Evolutionary conservation across 2,329 filamentous ascomycete species (phyloP).

Genomic region (Stachybotrys echinatus): DNA sequence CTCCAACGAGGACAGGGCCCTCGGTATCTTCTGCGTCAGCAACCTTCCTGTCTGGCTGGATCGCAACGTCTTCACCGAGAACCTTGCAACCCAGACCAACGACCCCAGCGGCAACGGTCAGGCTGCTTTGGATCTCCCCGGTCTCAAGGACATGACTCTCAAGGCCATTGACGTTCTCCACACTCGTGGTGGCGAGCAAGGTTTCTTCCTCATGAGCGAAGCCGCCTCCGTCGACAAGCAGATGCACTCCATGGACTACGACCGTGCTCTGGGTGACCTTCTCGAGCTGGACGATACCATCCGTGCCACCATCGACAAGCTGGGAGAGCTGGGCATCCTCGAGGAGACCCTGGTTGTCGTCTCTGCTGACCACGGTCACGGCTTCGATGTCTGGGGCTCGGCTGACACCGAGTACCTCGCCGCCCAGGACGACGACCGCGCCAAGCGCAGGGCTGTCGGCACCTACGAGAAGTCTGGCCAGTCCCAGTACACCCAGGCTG

Average conservation of each 20-base stretch:
- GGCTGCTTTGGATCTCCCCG: constrained; percentile 69
- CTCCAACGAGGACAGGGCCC: constrained; percentile 54
- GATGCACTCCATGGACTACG: constrained; percentile 83
- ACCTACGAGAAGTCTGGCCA: constrained; percentile 68
- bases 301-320: constrained; percentile 66
- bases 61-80: constrained; percentile 72
- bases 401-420: constrained; percentile 76
- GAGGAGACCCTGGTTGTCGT: constrained; percentile 76
- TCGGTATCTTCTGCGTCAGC: constrained; percentile 71
- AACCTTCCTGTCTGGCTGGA: constrained; percentile 84
- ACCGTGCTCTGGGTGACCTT: constrained; percentile 77
- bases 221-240: constrained; percentile 84
- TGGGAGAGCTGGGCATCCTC: constrained; percentile 59
- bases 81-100: constrained; percentile 61
- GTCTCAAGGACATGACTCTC: constrained; percentile 83
- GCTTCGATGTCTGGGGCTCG: constrained; percentile 79
- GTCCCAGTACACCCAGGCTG: constrained; percentile 64
- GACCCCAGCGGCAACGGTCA: constrained; percentile 60
- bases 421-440: constrained; percentile 58
- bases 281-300: constrained; percentile 83
- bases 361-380: constrained; percentile 84
- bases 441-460: constrained; percentile 71
- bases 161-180: constrained; percentile 80
- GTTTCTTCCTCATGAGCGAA: constrained; percentile 86
- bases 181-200: constrained; percentile 58